Percentiles rank a stretch among this genome's conserved stretches.
phyloP scores from a whole-genome alignment of 768 basidiomycete genomes.

The Boletus subcaerulescens region DNA sequence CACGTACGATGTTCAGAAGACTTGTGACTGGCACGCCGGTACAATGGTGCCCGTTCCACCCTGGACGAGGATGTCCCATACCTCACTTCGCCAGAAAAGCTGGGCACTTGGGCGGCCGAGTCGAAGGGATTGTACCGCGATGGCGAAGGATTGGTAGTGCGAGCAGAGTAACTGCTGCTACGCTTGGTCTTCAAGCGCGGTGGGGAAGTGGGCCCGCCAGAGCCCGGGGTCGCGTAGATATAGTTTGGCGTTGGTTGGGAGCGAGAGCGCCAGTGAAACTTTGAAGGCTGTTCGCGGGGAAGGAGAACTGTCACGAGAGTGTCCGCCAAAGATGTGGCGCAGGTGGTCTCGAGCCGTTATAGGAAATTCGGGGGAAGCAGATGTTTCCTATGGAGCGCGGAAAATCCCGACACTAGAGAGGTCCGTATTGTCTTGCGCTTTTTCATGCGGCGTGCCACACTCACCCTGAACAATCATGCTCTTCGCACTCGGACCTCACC shows the following conservation, averaged over 20 bases:
- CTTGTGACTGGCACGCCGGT: constrained; percentile 43
- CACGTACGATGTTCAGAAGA: constrained; percentile 44
- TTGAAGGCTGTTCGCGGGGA: constrained; percentile 32
- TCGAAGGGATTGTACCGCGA: constrained; percentile 40
- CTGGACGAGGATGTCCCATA: constrained; percentile 30
- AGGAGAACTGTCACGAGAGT: constrained; percentile 26
- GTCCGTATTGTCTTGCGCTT: no score
- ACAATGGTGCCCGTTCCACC: constrained; percentile 35
- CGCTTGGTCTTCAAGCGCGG: constrained; percentile 37
- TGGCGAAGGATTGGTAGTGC: constrained; percentile 38
- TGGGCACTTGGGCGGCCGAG: constrained; percentile 19
- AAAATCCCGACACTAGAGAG: no score
- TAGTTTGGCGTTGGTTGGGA: constrained; percentile 40
- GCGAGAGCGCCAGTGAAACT: constrained; percentile 42
- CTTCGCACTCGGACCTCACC: no score
- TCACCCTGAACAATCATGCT: no score
- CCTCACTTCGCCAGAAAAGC: constrained; percentile 31
- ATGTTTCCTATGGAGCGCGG: no score
- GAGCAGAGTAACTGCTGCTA: constrained; percentile 39
- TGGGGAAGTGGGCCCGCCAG: constrained; percentile 34
- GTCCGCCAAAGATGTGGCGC: constrained; percentile 44
- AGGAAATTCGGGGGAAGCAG: no score
- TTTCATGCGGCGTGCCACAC: no score
- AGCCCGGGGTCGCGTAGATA: constrained; percentile 38
- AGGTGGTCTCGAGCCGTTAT: no score